Base-by-base conservation (phyloP, 805 yeast species). In the Wickerhamiella cacticola region DNA sequence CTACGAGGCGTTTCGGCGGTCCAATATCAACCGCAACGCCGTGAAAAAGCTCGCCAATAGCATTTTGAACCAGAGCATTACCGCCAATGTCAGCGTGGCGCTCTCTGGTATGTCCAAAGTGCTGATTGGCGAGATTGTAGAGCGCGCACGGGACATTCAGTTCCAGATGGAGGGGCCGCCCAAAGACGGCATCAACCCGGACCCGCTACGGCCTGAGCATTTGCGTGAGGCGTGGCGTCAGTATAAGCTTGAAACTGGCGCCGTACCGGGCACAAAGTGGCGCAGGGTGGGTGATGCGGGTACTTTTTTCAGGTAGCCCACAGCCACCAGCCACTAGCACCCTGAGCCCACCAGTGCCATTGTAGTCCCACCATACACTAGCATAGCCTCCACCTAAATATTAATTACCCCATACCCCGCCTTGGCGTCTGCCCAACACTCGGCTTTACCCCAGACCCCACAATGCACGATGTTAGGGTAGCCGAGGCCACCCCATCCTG, bases 201-300 rank as follows among this genome's bases (percentile, higher is more conserved):
- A 56, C 42, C 95, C 95, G 1, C 62, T 88, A 40, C 69, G 76
- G 28, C 95, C 96, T 0, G 87, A 83, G 51, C 94, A 88, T 59
- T 71, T 88, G 24, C 66, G 94, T 45, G 95, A 86, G 56, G 96
- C 96, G 0, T 84, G 94, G 89, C 69, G 94, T 55, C 62, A 82
- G 42, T 82, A 79, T 55, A 77, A 75, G 54, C 53, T 72, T 38
- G 95, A 87, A 57, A 76, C 73, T 45, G 78, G 80, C 26, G 73
- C 78, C 2, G 72, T 78, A 1, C 77, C 82, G 5, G 68, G 69
- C 8, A 73, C 80, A 1, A 75, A 76, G 46, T 82, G 88, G 85
- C 69, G 88, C 49, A 63, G 71, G 6, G 84, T 81, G 58, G 85
- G 85, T 12, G 80, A 80, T 3, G 82, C 75, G 42, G 76, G 79